Evolutionary conservation across 2,329 filamentous ascomycete species (phyloP).

Genomic region (Cercospora brassicicola): DNA sequence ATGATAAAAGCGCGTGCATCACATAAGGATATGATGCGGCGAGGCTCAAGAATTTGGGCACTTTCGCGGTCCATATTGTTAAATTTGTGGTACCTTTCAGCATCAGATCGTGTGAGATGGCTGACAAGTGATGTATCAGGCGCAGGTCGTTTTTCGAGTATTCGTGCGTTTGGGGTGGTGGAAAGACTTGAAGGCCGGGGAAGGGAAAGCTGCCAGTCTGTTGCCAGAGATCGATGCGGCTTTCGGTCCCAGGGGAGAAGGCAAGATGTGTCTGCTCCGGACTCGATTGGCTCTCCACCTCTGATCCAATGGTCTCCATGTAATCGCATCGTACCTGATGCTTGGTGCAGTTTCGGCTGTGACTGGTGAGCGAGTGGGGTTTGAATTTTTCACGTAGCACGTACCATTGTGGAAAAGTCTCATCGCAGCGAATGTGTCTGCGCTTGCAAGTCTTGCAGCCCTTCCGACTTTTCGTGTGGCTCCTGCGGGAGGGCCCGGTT

Average conservation of each 20-base stretch:
- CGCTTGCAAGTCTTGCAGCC: slow-evolving; percentile 98
- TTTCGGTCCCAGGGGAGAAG: slow-evolving; percentile 83
- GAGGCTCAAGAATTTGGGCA: slow-evolving; percentile 86
- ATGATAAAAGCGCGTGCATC: slow-evolving; percentile 87
- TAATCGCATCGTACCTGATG: slow-evolving; percentile 98
- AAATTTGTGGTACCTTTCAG: slow-evolving; percentile 72
- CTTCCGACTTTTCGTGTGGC: slow-evolving; percentile 98
- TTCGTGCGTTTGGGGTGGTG: slow-evolving; percentile 68
- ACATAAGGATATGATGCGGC: slow-evolving; percentile 81
- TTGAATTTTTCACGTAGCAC: slow-evolving; percentile 29
- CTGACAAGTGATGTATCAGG: slow-evolving; percentile 85
- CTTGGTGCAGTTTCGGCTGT: slow-evolving; percentile 94
- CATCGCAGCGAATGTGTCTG: slow-evolving; percentile 95
- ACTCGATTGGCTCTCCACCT: slow-evolving; percentile 56
- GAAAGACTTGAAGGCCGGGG: slow-evolving; percentile 73
- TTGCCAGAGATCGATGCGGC: slow-evolving; percentile 78
- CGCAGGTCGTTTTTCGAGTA: slow-evolving; percentile 78
- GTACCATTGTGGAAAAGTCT: slow-evolving; percentile 96
- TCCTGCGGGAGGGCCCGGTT: slow-evolving; percentile 84
- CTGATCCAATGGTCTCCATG: slow-evolving; percentile 76
- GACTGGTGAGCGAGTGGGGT: slow-evolving; percentile 8
- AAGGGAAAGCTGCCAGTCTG: slow-evolving; percentile 83
- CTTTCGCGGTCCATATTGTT: slow-evolving; percentile 88
- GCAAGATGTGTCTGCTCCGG: slow-evolving; percentile 65
- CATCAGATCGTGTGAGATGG: slow-evolving; percentile 78